Percentiles rank a stretch among this genome's conserved stretches.
These are phyloP conservation scores for Puccinia brachypodii DNA, from an alignment of 1,284 basidiomycete species.

Conservation along the genomic window DNA sequence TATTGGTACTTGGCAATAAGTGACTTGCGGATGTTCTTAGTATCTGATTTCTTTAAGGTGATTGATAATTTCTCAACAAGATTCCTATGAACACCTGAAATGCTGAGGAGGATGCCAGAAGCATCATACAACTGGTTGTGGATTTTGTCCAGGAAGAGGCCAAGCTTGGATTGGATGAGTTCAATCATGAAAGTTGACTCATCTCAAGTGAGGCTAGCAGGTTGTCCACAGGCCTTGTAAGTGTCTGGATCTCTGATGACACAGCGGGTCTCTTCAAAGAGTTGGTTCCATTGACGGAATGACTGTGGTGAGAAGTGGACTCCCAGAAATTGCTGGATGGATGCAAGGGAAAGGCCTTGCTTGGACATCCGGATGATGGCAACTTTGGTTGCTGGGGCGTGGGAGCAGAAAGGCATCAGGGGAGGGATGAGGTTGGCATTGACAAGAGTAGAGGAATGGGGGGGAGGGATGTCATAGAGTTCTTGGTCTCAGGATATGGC, in stretches of 20 bases:
- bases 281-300: not conserved
- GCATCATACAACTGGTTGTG: not conserved
- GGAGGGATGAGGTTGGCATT: too few species aligned
- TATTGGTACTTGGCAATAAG: not conserved
- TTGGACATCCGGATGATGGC: not conserved
- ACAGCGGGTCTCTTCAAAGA: not conserved
- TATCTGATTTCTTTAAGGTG: not conserved
- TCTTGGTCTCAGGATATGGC: not conserved
- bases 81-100: not conserved
- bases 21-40: not conserved
- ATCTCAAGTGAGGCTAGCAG: not conserved
- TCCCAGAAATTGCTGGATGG: not conserved
- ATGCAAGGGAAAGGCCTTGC: not conserved
- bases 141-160: not conserved
- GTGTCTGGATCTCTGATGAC: not conserved
- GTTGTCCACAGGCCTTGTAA: not conserved
- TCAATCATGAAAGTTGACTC: not conserved
- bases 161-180: not conserved
- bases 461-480: not conserved
- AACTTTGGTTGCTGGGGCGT: not conserved
- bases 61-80: not conserved
- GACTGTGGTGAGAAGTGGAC: not conserved
- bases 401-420: not conserved
- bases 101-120: not conserved
- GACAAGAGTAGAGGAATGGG: not conserved